These are phyloP conservation scores for Barnettozyma sucrosica DNA, from an alignment of 805 yeast species.

Conservation along the genomic window DNA sequence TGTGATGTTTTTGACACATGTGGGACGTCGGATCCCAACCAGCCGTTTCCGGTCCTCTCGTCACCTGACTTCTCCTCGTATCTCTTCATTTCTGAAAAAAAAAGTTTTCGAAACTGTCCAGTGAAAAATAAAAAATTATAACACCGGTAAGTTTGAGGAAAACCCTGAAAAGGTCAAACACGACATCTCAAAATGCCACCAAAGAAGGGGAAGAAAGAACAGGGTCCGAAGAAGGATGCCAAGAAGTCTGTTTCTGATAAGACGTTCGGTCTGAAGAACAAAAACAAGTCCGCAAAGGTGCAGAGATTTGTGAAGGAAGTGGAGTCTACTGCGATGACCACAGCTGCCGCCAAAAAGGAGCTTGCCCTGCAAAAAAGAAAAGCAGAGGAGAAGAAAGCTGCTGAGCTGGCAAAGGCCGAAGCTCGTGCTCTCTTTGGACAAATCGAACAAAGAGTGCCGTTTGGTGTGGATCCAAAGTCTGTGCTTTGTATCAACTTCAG, in stretches of 20 bases:
- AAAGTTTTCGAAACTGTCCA: not conserved
- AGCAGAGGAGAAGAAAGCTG: conserved; percentile 80
- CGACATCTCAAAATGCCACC: conserved; percentile 57
- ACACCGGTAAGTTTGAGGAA: not conserved
- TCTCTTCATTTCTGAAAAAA: not conserved
- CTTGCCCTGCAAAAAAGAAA: conserved; percentile 68
- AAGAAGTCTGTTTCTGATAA: conserved; percentile 77
- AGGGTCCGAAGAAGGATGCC: conserved; percentile 44
- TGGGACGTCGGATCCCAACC: not conserved
- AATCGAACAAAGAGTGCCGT: conserved; percentile 82
- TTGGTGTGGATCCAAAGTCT: conserved; percentile 96
- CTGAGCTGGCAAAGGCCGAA: conserved; percentile 83
- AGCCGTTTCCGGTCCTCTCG: not conserved
- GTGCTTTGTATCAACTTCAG: conserved; percentile 87
- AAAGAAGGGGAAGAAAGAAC: conserved; percentile 53
- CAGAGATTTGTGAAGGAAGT: conserved; percentile 68
- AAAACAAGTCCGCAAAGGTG: conserved; percentile 89
- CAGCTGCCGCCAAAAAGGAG: conserved; percentile 56
- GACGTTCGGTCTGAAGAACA: conserved; percentile 93
- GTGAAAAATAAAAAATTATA: not conserved
- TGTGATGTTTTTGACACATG: not conserved
- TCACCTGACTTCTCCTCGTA: not conserved
- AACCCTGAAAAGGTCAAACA: not conserved
- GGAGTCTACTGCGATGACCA: conserved; percentile 47
- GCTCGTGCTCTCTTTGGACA: conserved; percentile 72